phyloP scores from a whole-genome alignment of 2,329 filamentous ascomycete genomes.

The Aspergillus neotritici region DNA sequence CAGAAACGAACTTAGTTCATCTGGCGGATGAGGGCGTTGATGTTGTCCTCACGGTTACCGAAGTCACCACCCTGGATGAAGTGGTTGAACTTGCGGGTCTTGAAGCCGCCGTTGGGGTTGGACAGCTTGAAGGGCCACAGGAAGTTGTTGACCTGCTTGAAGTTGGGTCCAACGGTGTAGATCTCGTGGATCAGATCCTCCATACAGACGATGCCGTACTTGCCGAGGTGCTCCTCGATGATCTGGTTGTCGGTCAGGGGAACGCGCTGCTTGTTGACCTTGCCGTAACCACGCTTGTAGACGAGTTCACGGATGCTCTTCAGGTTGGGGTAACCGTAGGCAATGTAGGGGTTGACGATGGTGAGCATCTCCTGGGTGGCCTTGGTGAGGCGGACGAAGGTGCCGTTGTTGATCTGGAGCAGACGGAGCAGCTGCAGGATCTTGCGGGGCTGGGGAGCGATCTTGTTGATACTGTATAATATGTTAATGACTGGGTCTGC shows the following conservation, averaged over 20 bases:
- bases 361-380: constrained; percentile 96
- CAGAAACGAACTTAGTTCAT: constrained; percentile 71
- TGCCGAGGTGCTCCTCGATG: constrained; percentile 92
- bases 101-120: constrained; percentile 97
- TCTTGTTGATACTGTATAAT: constrained; percentile 95
- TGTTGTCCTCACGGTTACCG: constrained; percentile 97
- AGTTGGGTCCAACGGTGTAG: constrained; percentile 97
- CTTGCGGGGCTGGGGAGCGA: constrained; percentile 99
- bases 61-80: constrained; percentile 98
- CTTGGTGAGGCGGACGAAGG: constrained; percentile 97
- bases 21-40: constrained; percentile 92
- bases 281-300: constrained; percentile 99
- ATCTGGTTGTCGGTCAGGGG: constrained; percentile 96
- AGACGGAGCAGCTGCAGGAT: constrained; percentile 99
- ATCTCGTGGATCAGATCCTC: constrained; percentile 99
- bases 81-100: constrained; percentile 96
- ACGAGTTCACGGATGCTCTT: constrained; percentile 98
- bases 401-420: constrained; percentile 99
- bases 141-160: constrained; percentile 99
- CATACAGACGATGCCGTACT: constrained; percentile 98
- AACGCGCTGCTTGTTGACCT: constrained; percentile 96
- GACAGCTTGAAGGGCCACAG: constrained; percentile 99
- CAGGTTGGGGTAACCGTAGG: constrained; percentile 99
- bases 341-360: constrained; percentile 97
- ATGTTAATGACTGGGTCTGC: constrained; percentile 5